phyloP scores from a whole-genome alignment of 306 rosid genomes.

The Luffa aegyptiaca region DNA sequence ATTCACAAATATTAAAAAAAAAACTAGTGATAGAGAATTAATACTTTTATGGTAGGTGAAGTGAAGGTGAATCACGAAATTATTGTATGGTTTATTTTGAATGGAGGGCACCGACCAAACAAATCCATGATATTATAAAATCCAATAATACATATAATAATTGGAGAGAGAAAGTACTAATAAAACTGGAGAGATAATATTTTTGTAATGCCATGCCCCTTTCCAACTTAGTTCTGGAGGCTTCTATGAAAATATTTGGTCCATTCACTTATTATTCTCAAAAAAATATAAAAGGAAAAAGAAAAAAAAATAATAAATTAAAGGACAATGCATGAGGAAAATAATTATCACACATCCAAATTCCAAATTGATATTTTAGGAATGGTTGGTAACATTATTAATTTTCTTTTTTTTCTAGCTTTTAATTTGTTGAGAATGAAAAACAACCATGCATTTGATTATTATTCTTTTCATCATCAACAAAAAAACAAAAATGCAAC shows the following conservation, averaged over 20 bases:
- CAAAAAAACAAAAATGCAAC: too few species aligned
- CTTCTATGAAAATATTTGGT: not conserved
- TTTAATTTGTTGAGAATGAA: not conserved
- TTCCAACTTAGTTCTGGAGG: not conserved
- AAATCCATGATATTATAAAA: not conserved
- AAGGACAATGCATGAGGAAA: not conserved
- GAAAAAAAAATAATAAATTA: not conserved
- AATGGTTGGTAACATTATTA: too few species aligned
- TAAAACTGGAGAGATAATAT: not conserved
- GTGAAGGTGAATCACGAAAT: not conserved
- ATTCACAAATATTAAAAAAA: too few species aligned
- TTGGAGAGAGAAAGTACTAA: not conserved
- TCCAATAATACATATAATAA: not conserved
- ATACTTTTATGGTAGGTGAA: not conserved
- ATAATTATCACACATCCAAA: not conserved
- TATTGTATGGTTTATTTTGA: not conserved
- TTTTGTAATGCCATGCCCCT: not conserved
- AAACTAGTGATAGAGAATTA: not conserved
- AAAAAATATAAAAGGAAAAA: not conserved
- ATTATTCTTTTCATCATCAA: too few species aligned
- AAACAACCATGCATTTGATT: too few species aligned
- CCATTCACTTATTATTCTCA: not conserved
- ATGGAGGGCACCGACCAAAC: not conserved
- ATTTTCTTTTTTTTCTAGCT: too few species aligned
- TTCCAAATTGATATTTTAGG: not conserved